These are phyloP conservation scores for Pontederia paniculata DNA, from an alignment of 176 grass and related monocot genomes.

Conservation along the genomic window DNA sequence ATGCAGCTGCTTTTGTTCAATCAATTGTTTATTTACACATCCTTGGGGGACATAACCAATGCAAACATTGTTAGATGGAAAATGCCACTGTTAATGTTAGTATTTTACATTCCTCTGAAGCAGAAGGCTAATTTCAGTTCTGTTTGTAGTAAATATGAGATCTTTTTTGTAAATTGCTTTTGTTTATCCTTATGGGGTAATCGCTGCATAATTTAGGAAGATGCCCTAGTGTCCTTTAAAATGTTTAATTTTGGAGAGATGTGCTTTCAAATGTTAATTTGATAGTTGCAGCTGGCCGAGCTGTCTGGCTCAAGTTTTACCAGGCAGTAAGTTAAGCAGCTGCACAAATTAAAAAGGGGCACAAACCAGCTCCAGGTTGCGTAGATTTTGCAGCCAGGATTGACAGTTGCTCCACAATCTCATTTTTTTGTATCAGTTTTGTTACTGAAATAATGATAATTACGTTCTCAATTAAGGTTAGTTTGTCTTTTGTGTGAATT, in stretches of 20 bases:
- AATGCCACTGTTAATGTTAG: too few relatives aligned
- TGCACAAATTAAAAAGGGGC: conserved; percentile 31
- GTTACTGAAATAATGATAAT: not conserved
- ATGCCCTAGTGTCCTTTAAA: conserved; percentile 12
- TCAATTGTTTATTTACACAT: too few relatives aligned
- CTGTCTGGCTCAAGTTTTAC: conserved; percentile 28
- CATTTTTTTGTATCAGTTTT: not conserved
- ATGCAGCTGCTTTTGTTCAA: too few relatives aligned
- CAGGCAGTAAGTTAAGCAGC: conserved; percentile 42
- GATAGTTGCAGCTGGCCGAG: conserved; percentile 49
- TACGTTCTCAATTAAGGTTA: not conserved
- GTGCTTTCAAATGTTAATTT: not conserved
- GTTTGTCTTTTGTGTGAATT: not conserved
- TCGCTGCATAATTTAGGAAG: conserved; percentile 14
- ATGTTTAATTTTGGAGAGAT: conserved; percentile 13
- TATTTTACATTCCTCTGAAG: too few relatives aligned
- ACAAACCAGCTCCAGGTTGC: conserved; percentile 46
- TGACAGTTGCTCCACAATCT: conserved; percentile 30
- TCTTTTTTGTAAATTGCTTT: too few relatives aligned
- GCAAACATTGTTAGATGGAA: too few relatives aligned
- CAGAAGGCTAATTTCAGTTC: too few relatives aligned
- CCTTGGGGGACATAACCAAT: too few relatives aligned
- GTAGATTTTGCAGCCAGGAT: conserved; percentile 33
- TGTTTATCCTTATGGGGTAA: too few relatives aligned
- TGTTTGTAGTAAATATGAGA: too few relatives aligned